These are phyloP conservation scores for Candolleomyces efflorescens DNA, from an alignment of 768 basidiomycete genomes.

Conservation along the genomic window DNA sequence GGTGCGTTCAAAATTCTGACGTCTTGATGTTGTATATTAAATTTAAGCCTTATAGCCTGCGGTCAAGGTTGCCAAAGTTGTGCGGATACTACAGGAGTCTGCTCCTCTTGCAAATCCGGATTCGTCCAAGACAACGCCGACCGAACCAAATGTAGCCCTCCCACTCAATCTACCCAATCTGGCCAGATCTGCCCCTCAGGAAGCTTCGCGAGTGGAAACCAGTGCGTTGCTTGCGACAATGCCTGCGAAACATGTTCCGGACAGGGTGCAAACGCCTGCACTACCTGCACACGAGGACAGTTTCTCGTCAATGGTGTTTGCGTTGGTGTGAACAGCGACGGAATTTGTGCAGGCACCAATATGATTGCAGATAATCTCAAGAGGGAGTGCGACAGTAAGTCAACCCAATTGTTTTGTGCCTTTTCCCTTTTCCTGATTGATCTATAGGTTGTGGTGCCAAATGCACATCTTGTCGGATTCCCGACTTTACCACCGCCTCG, in stretches of 20 bases:
- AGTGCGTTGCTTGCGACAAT: conserved; percentile 57
- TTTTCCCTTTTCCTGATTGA: conserved; percentile 4
- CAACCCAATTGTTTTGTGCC: not conserved
- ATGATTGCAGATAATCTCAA: conserved; percentile 80
- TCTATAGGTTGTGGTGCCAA: conserved; percentile 72
- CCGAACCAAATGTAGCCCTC: conserved; percentile 58
- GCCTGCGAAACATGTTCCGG: conserved; percentile 71
- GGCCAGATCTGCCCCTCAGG: conserved; percentile 62
- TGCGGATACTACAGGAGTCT: conserved; percentile 62
- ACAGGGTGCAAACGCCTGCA: conserved; percentile 64
- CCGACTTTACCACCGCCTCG: conserved; percentile 66
- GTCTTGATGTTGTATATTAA: not conserved
- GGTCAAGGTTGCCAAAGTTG: conserved; percentile 69
- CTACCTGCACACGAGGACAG: conserved; percentile 58
- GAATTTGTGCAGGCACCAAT: conserved; percentile 68
- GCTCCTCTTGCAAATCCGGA: conserved; percentile 65
- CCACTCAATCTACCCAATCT: conserved; percentile 42
- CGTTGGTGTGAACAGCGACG: conserved; percentile 58
- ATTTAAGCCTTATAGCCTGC: conserved; percentile 47
- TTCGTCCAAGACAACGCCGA: conserved; percentile 67
- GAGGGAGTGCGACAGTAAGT: conserved; percentile 78
- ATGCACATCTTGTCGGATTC: conserved; percentile 74
- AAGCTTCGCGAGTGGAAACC: conserved; percentile 51
- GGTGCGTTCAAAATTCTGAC: conserved; percentile 46
- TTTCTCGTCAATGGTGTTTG: conserved; percentile 68